Conservation (phyloP, 2,329 filamentous ascomycete genomes). For the Penicillium sp. region DNA sequence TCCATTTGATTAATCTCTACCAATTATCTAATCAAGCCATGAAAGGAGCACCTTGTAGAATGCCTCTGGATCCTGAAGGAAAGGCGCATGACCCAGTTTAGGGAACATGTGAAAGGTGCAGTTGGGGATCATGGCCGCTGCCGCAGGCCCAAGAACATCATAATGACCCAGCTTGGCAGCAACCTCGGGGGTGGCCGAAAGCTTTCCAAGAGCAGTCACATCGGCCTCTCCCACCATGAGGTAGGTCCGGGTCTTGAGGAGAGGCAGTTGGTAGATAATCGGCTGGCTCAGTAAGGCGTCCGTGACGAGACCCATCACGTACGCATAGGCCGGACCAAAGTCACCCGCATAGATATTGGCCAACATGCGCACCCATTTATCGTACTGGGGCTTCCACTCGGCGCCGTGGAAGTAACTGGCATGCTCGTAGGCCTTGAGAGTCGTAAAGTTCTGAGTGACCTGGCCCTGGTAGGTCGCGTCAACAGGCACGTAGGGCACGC, state of each 20-base stretch:
- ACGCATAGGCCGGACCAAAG: conserved; percentile 9
- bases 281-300: conserved; percentile 11
- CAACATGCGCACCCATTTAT: conserved; percentile 12
- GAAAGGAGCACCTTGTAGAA: conserved; percentile 8
- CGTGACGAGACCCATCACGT: conserved; percentile 12
- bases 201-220: conserved; percentile 10
- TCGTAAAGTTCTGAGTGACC: conserved; percentile 9
- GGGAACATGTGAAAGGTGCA: conserved; percentile 12
- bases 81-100: conserved; percentile 13
- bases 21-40: background rate
- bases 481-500: conserved; percentile 7
- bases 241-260: conserved; percentile 10
- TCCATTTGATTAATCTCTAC: no score
- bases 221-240: conserved; percentile 12
- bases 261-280: conserved; percentile 10
- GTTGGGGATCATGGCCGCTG: conserved; percentile 10
- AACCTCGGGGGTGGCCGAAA: conserved; percentile 5
- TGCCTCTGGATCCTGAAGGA: conserved; percentile 10
- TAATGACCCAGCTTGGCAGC: conserved; percentile 8
- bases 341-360: conserved; percentile 10
- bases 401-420: conserved; percentile 10
- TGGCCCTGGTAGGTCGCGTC: conserved; percentile 6
- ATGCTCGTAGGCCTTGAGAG: conserved; percentile 10
- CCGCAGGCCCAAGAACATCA: conserved; percentile 8
- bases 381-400: conserved; percentile 10